Evolutionary conservation across 225 moss, liverwort and hornwort species (phyloP), one percentile per base, ranked within the genome.

Genomic region (Ulota crispa): DNA sequence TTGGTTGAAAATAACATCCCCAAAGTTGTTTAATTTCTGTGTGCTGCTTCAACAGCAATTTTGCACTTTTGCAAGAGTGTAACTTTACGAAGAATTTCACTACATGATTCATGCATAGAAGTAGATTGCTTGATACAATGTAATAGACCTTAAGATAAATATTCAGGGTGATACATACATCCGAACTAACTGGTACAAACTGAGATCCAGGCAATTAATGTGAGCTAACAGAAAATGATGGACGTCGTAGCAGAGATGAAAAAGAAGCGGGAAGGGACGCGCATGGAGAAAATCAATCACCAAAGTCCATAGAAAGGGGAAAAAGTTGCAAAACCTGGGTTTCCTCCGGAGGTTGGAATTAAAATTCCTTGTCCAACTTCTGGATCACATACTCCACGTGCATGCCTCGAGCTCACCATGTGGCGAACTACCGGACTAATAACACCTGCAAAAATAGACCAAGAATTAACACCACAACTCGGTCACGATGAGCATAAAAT

Each of bases 401-500:
- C 55, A 76, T 70, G 80, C 55, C 63, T 80, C 7, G 55, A 73
- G 73, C 61, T 68, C 85, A 82, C 68, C 85, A 61, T 73, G 72
- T 50, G 41, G 61, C 52, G 43, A 60, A 52, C 42, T 20, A 77
- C 37, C 0, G 12, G 2, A 24, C 64, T 16, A 42, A 65, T 37
- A 8, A 47, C 64, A 66, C 68, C 42, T 82, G 52, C 1, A 2
- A 42, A 41, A 50, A 28, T n/a, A 50, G 5, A 9, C 19, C 0
- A 9, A n/a, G 45, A 59, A 41, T 5, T 5, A 45, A 13, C 28
- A 39, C 19, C 39, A 41, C 11, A 11, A 67, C 18, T 61, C 28
- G 10, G 52, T 21, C 4, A 50, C 50, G 4, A 7, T 67, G 4
- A 60, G 66, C 2, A 32, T 32, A 32, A 32, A 32, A 32, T 36